Percentiles rank a stretch among this genome's conserved stretches.
These are phyloP conservation scores for Chenopodium suecicum DNA, from an alignment of 148 eudicot species.

Conservation along the genomic window DNA sequence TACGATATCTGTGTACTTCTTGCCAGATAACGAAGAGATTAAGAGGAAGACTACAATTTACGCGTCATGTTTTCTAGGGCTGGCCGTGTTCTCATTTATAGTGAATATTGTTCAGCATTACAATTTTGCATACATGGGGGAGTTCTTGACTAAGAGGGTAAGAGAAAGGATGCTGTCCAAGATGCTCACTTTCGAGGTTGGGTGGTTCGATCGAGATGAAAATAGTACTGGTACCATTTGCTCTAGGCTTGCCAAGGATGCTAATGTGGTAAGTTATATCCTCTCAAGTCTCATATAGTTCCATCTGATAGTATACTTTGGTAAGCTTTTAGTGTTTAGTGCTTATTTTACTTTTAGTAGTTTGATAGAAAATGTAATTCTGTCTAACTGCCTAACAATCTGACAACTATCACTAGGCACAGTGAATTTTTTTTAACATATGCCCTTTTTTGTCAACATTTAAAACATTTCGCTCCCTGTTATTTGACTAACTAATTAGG, in stretches of 20 bases:
- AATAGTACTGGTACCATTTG: constrained; percentile 82
- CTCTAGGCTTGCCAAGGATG: constrained; percentile 86
- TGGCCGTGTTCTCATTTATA: constrained; percentile 61
- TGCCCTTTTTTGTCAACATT: too few relatives aligned
- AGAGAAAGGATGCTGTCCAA: constrained; percentile 72
- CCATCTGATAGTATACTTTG: neutral
- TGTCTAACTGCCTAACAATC: neutral
- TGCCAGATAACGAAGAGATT: constrained; percentile 47
- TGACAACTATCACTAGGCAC: too few relatives aligned
- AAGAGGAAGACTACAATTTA: constrained; percentile 51
- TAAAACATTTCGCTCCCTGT: too few relatives aligned
- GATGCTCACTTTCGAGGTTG: constrained; percentile 78
- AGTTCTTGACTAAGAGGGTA: constrained; percentile 76
- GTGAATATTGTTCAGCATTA: constrained; percentile 65
- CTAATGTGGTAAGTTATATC: constrained; percentile 71
- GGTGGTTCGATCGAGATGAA: constrained; percentile 84
- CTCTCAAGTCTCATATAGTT: neutral
- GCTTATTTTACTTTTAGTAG: neutral
- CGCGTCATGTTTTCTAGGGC: constrained; percentile 54
- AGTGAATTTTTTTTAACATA: too few relatives aligned
- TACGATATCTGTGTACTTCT: constrained; percentile 67
- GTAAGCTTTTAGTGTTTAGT: neutral
- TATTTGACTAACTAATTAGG: too few relatives aligned
- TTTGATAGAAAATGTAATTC: too few relatives aligned
- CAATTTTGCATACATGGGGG: constrained; percentile 82